Percentiles rank a stretch among this genome's conserved stretches.
Evolutionary conservation across 1,284 basidiomycete genomes (phyloP).

Genomic region (Cutaneotrichosporon sp.): DNA sequence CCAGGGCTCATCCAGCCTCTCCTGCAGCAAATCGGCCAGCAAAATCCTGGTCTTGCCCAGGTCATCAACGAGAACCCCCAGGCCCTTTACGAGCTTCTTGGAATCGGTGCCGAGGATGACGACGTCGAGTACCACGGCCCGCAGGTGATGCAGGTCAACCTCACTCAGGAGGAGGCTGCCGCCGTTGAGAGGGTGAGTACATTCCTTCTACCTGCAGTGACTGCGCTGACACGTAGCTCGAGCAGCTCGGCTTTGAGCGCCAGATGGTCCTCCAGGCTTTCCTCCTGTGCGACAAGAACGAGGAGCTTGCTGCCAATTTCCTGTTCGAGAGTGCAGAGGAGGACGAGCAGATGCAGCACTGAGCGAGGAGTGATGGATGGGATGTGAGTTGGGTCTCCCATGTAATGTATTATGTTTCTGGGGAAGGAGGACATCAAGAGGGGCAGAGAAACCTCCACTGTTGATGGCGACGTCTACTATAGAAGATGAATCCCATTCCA

Average conservation of each 20-base stretch:
- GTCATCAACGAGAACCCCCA: slow-evolving; percentile 69
- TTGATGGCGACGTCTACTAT: neutral
- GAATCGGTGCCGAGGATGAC: slow-evolving; percentile 51
- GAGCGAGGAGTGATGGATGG: neutral
- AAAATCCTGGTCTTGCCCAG: slow-evolving; percentile 74
- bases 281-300: slow-evolving; percentile 90
- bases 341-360: slow-evolving; percentile 51
- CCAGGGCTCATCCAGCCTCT: slow-evolving; percentile 75
- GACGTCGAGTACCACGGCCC: slow-evolving; percentile 60
- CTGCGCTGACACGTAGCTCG: slow-evolving; percentile 57
- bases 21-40: slow-evolving; percentile 74
- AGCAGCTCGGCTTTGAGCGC: slow-evolving; percentile 81
- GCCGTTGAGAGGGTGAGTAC: slow-evolving; percentile 70
- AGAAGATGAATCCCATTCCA: neutral
- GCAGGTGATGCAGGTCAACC: slow-evolving; percentile 67
- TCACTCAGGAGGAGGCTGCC: slow-evolving; percentile 76
- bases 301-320: slow-evolving; percentile 90
- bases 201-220: slow-evolving; percentile 38
- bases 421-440: neutral
- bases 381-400: neutral
- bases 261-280: slow-evolving; percentile 80
- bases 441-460: neutral
- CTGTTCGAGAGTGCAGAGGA: slow-evolving; percentile 75
- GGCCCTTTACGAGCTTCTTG: slow-evolving; percentile 66
- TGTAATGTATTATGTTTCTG: slow-evolving; percentile 7